A percentile compares a stretch with the other conserved stretches of the same genome.
phyloP scores from a whole-genome alignment of 1,139 yeast species.

The Groenewaldozyma sp. region DNA sequence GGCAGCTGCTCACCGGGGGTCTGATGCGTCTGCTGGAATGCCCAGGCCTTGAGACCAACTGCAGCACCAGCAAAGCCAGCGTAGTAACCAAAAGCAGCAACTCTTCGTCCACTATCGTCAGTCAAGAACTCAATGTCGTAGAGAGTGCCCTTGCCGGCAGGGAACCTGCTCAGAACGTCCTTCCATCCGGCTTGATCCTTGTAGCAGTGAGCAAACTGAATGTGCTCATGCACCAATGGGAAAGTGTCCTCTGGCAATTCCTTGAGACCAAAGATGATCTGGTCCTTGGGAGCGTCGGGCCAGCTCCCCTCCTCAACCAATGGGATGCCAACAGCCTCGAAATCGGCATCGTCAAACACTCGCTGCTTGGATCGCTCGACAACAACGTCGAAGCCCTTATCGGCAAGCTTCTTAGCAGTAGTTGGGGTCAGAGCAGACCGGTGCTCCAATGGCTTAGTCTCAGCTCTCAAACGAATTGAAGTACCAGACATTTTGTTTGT shows the following conservation, averaged over 20 bases:
- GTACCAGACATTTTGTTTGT: constrained; percentile 14
- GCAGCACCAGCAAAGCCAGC: constrained; percentile 99
- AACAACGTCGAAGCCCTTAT: constrained; percentile 79
- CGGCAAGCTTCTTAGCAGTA: constrained; percentile 72
- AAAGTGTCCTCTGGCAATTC: constrained; percentile 92
- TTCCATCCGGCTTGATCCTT: constrained; percentile 97
- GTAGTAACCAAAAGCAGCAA: constrained; percentile 96
- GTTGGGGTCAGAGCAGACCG: constrained; percentile 95
- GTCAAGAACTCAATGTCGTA: constrained; percentile 93
- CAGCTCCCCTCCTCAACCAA: constrained; percentile 92
- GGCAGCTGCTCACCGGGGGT: constrained; percentile 42
- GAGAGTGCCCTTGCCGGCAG: constrained; percentile 79
- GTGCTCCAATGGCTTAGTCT: constrained; percentile 93
- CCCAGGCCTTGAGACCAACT: constrained; percentile 88
- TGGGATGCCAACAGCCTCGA: constrained; percentile 66
- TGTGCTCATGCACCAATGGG: constrained; percentile 91
- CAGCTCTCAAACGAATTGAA: constrained; percentile 77
- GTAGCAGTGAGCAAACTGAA: constrained; percentile 97
- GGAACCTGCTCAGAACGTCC: constrained; percentile 79
- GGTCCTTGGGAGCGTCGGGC: constrained; percentile 81
- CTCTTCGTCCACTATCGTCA: constrained; percentile 93
- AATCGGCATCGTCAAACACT: constrained; percentile 66
- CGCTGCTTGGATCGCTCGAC: constrained; percentile 86
- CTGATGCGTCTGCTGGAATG: constrained; percentile 71
- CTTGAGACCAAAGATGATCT: constrained; percentile 86